Base-by-base conservation (phyloP, 1,284 basidiomycete genomes). In the Ceratobasidium papillatum region DNA sequence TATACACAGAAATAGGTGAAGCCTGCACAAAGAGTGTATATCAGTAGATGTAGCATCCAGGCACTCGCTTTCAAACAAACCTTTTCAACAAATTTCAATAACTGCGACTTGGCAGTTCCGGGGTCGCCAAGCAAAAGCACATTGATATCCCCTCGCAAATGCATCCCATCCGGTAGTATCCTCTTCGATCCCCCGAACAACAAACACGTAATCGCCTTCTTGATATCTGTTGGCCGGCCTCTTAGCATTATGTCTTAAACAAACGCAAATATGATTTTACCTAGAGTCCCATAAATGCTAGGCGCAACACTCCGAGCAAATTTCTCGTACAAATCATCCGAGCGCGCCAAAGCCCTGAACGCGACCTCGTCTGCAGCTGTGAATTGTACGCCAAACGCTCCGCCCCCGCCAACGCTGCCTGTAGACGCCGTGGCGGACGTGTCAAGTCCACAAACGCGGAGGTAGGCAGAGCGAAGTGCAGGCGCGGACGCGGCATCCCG, bases 101-200 rank as follows among this genome's bases (percentile, higher is more conserved):
- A 84, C 80, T 99, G 97, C 84, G 93, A 95, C 83, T 99, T 99
- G 69, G 97, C 97, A 7, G 97, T 99, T 84, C 97, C 98, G 11
- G 98, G 97, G 82, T 99, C 97, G 84, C 97, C 97, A 52, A 99
- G 88, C 58, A 99, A 84, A 17, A 99, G 85, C 5, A 99, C 97
- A 81, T 99, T 99, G 82, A 99, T 99, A 81, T 99, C 98, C 11
- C 98, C 98, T 82, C 98, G 88, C 59, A 99, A 84, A 41, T 98
- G 88, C 95, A 99, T 98, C 14, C 98, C 96, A 81, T 99, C 98
- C 0, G 98, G 98, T 12, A 99, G 84, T 61, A 99, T 88, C 84
- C 99, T 99, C 84, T 97, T 99, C n/a, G 95, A 97, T 14, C 98
- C 98, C 32, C 98, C 98, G 80, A 99, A 96, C 9, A 99, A 85